phyloP scores from a whole-genome alignment of 371 early-diverging fungal species.

The Actinomortierella ambigua region DNA sequence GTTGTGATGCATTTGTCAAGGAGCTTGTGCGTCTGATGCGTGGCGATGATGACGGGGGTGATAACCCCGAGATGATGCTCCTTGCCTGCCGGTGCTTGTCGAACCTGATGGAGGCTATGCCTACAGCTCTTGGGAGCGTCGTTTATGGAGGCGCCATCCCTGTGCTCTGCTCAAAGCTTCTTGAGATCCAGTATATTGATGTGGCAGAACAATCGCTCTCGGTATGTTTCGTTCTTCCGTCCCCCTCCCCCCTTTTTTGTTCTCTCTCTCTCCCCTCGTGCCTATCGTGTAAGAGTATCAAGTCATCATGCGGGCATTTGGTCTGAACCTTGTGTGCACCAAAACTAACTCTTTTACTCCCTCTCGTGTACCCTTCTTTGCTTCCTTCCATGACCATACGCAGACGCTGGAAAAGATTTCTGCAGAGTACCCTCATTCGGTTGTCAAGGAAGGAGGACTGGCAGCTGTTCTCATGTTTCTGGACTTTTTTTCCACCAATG shows the following conservation, averaged over 20 bases:
- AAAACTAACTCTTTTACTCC: too few relatives aligned
- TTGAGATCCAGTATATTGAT: slow-evolving; percentile 89
- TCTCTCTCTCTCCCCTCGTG: too few relatives aligned
- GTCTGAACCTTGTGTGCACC: too few relatives aligned
- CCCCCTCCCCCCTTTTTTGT: not conserved
- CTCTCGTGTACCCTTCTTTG: too few relatives aligned
- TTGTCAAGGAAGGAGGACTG: slow-evolving; percentile 82
- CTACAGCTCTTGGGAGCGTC: slow-evolving; percentile 66
- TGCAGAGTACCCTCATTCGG: slow-evolving; percentile 70
- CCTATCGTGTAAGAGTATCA: too few relatives aligned
- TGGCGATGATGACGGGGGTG: slow-evolving; percentile 51
- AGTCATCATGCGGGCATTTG: too few relatives aligned
- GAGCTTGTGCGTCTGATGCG: slow-evolving; percentile 62
- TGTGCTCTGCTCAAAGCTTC: slow-evolving; percentile 77
- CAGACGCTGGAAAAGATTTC: slow-evolving; percentile 79
- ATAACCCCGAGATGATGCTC: slow-evolving; percentile 78
- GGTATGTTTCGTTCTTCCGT: slow-evolving; percentile 47
- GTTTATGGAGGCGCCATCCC: slow-evolving; percentile 74
- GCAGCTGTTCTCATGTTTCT: slow-evolving; percentile 82
- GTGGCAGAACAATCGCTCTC: slow-evolving; percentile 87
- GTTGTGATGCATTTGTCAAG: slow-evolving; percentile 59
- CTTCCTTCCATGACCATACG: not conserved
- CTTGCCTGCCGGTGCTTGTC: slow-evolving; percentile 88
- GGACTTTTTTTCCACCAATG: slow-evolving; percentile 88
- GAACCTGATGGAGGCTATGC: slow-evolving; percentile 89